A percentile compares a stretch with the other conserved stretches of the same genome.
These are phyloP conservation scores for Ganoderma leucocontextum DNA, from an alignment of 1,284 basidiomycete genomes.

Conservation along the genomic window DNA sequence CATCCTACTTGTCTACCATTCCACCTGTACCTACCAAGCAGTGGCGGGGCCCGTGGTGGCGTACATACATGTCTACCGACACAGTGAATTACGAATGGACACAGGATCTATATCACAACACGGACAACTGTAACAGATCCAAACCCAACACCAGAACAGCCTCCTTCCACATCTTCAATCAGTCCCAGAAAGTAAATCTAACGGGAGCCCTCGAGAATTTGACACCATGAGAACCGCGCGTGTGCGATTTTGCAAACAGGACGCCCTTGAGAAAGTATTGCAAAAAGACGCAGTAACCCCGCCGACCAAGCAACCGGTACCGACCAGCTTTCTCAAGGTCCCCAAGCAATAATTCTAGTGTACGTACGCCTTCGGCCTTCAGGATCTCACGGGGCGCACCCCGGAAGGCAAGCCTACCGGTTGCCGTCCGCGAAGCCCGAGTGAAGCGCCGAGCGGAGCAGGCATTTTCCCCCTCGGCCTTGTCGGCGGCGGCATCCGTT, in stretches of 20 bases:
- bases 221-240: background rate
- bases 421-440: slow-evolving; percentile 35
- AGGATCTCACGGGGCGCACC: slow-evolving; percentile 24
- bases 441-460: slow-evolving; percentile 25
- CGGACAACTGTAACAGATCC: slow-evolving; percentile 8
- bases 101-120: slow-evolving; percentile 23
- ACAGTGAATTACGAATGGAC: slow-evolving; percentile 15
- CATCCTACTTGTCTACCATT: background rate
- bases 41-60: background rate
- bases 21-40: slow-evolving; percentile 7
- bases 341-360: background rate
- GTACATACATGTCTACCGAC: slow-evolving; percentile 14
- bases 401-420: slow-evolving; percentile 39
- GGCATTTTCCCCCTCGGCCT: slow-evolving; percentile 24
- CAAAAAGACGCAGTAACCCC: background rate
- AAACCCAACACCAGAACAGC: slow-evolving; percentile 11
- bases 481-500: slow-evolving; percentile 23
- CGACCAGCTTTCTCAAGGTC: background rate
- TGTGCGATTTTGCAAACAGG: background rate
- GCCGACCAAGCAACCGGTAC: slow-evolving; percentile 15
- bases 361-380: slow-evolving; percentile 2
- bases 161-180: background rate
- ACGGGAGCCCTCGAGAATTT: background rate
- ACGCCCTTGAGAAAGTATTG: background rate
- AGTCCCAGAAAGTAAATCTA: background rate